phyloP scores from a whole-genome alignment of 2,329 filamentous ascomycete species.

The Chrysoporthe austroafricana region DNA sequence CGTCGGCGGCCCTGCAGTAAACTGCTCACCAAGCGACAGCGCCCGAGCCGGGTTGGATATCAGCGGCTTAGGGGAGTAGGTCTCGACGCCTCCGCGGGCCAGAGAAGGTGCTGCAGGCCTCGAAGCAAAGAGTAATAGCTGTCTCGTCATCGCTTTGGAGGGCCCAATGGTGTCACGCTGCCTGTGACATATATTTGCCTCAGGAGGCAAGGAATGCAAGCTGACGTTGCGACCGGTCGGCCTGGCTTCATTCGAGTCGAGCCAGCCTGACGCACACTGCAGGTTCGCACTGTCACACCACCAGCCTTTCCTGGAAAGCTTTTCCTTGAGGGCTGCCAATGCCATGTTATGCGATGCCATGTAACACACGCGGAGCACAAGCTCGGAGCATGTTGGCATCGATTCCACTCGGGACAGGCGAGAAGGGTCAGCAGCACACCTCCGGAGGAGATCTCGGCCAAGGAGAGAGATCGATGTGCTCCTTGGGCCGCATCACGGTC shows the following conservation, averaged over 20 bases:
- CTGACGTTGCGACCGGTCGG: conserved; percentile 2
- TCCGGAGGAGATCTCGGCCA: not conserved
- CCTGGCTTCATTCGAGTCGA: not conserved
- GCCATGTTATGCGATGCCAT: conserved; percentile 17
- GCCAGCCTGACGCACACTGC: not conserved
- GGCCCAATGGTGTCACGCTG: conserved; percentile 13
- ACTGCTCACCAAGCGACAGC: conserved; percentile 2
- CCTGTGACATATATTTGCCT: conserved; percentile 5
- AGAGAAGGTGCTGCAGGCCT: not conserved
- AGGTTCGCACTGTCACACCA: conserved; percentile 2
- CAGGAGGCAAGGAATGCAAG: conserved; percentile 23
- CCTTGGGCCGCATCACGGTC: not conserved
- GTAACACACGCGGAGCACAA: not conserved
- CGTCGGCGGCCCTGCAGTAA: not conserved
- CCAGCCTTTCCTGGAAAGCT: conserved; percentile 1
- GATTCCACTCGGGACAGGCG: not conserved
- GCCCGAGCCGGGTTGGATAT: conserved; percentile 14
- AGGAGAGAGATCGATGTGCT: not conserved
- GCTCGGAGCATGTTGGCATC: not conserved
- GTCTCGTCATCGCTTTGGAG: conserved; percentile 9
- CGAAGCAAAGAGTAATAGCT: conserved; percentile 2
- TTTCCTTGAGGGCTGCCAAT: not conserved
- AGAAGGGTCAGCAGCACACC: conserved; percentile 8
- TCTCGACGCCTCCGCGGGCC: not conserved
- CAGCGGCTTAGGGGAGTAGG: conserved; percentile 12